These are phyloP conservation scores for Croton setiger DNA, from an alignment of 441 rosid genomes.

Conservation along the genomic window DNA sequence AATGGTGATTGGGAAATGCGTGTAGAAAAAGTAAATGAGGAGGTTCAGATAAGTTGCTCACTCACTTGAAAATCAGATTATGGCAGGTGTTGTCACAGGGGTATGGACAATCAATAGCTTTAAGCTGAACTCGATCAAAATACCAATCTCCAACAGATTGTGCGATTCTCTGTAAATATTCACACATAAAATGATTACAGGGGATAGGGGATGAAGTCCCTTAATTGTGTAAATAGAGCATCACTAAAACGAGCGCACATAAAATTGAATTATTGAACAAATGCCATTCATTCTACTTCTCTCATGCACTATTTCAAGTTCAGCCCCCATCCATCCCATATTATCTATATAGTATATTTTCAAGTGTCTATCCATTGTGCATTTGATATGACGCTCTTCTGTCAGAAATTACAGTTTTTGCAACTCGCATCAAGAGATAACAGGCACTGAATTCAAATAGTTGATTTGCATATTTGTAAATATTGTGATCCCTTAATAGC, in stretches of 20 bases:
- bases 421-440: too few relatives aligned
- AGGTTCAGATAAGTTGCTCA: conserved; percentile 26
- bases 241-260: not conserved
- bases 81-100: conserved; percentile 90
- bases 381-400: too few relatives aligned
- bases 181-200: not conserved
- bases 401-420: not conserved
- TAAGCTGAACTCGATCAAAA: conserved; percentile 65
- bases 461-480: too few relatives aligned
- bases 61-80: conserved; percentile 61
- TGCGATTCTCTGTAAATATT: conserved; percentile 69
- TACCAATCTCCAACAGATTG: conserved; percentile 96
- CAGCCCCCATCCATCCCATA: too few relatives aligned
- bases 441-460: too few relatives aligned
- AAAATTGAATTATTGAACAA: not conserved
- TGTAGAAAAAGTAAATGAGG: conserved; percentile 11
- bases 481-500: too few relatives aligned
- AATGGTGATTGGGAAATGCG: conserved; percentile 17
- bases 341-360: too few relatives aligned
- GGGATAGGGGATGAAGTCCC: not conserved
- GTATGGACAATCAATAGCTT: conserved; percentile 73
- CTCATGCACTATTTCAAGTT: too few relatives aligned
- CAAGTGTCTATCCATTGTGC: too few relatives aligned
- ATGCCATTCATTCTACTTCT: too few relatives aligned
- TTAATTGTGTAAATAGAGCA: not conserved